Conservation (phyloP, 208 protist genomes). For the Acanthamoeba lenticulata region DNA sequence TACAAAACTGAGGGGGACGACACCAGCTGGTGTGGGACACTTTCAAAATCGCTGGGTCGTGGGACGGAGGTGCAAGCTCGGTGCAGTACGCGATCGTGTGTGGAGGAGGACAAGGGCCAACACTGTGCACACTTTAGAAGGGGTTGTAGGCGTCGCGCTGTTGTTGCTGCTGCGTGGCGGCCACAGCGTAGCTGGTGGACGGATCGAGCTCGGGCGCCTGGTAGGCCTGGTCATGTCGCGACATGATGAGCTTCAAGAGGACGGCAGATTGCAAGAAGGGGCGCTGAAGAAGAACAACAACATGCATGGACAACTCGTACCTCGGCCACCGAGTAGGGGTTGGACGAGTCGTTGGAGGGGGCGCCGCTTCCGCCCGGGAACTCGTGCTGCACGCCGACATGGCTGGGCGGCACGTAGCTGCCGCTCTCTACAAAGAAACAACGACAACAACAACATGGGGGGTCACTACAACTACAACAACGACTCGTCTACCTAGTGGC, state of each 20-base stretch:
- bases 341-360: neutral
- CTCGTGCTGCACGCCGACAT: neutral
- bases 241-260: neutral
- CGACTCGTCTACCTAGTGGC: too few species aligned
- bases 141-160: neutral
- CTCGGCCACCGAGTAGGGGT: neutral
- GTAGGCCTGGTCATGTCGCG: neutral
- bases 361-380: neutral
- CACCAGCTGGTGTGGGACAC: too few species aligned
- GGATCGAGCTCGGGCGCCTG: neutral
- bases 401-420: neutral
- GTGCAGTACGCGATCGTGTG: too few species aligned
- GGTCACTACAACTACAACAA: too few species aligned
- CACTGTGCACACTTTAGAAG: too few species aligned
- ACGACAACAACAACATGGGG: too few species aligned
- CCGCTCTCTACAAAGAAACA: too few species aligned
- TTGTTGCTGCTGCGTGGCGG: neutral
- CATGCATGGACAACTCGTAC: neutral
- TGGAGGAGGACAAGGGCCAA: too few species aligned
- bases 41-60: too few species aligned
- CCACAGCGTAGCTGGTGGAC: neutral
- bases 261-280: too few species aligned
- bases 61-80: too few species aligned
- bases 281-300: neutral
- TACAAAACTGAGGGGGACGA: too few species aligned